Evolutionary conservation across 2,329 filamentous ascomycete species (phyloP), one percentile per base, ranked within the genome.

Genomic region (Paradendryphiella salina): DNA sequence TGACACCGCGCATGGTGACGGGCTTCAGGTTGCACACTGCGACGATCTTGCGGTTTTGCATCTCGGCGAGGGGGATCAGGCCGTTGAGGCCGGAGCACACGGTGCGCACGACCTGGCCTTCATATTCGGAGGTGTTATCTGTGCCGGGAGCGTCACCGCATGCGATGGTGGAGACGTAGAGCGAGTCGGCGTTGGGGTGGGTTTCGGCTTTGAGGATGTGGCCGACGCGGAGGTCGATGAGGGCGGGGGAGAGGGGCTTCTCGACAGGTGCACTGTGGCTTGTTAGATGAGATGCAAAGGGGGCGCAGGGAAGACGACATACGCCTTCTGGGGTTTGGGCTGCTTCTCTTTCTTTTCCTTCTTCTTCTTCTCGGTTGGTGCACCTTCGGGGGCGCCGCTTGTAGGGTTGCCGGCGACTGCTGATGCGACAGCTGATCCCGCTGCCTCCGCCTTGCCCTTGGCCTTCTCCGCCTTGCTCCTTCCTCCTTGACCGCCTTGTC

Each of bases 11-110:
- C 94, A 99, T 99, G 75, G 95, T 99, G 74, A 97, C 94, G 42
- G 94, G 94, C 82, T 99, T 99, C 63, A 99, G 84, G 77, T 99
- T 99, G 81, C 90, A 96, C 17, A 99, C 93, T 1, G 94, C 89
- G 26, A 99, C 84, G 54, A 99, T 90, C 78, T 95, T 96, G 73
- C 94, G 90, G 69, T 86, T 86, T 75, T 99, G 94, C 94, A 99
- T 96, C 75, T 96, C 90, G 74, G 90, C 90, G 38, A 99, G 82
- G 0, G 94, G 94, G 1, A 99, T 79, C 23, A 96, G 84, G 6
- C 94, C 94, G 75, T 96, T 96, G 59, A 99, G 83, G 21, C 94
- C 94, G 1, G 94, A 97, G 83, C 94, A 99, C 40, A 99, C 93
- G 13, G 93, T 99, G 38, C 94, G 89, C 66, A 92, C 90, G 35